Evolutionary conservation across 345 rosid species (phyloP).

Genomic region (Stellera chamaejasme): DNA sequence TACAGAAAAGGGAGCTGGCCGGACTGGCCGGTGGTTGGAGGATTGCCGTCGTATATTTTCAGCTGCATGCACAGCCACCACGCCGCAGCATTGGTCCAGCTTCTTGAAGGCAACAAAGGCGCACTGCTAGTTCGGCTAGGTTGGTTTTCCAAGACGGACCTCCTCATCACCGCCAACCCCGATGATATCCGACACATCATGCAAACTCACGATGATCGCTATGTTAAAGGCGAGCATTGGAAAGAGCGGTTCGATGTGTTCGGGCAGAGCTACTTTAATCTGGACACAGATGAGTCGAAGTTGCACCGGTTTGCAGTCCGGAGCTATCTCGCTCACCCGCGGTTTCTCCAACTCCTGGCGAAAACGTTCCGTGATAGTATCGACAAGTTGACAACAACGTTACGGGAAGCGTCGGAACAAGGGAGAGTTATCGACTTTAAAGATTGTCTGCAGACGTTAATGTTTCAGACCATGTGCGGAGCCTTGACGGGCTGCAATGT

Average conservation of each 20-base stretch:
- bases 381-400: not conserved
- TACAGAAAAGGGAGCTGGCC: no score
- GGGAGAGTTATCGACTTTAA: slow-evolving; percentile 12
- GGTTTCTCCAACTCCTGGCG: slow-evolving; percentile 2
- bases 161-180: no score
- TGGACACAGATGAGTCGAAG: slow-evolving; percentile 2
- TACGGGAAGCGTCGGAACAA: not conserved
- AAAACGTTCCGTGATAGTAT: slow-evolving; percentile 5
- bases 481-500: slow-evolving; percentile 9
- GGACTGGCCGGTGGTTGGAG: no score
- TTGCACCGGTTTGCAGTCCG: not conserved
- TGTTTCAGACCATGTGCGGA: not conserved
- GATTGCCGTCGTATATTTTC: no score
- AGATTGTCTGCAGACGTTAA: slow-evolving; percentile 11
- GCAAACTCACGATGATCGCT: no score
- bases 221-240: no score
- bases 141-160: no score
- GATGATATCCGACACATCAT: no score
- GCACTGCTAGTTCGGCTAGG: no score
- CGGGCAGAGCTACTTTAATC: not conserved
- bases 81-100: no score
- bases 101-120: no score
- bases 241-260: slow-evolving; percentile 1
- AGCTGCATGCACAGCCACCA: no score
- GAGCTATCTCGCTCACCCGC: slow-evolving; percentile 3